phyloP scores from a whole-genome alignment of 306 rosid genomes.

The Erythrophleum fordii region DNA sequence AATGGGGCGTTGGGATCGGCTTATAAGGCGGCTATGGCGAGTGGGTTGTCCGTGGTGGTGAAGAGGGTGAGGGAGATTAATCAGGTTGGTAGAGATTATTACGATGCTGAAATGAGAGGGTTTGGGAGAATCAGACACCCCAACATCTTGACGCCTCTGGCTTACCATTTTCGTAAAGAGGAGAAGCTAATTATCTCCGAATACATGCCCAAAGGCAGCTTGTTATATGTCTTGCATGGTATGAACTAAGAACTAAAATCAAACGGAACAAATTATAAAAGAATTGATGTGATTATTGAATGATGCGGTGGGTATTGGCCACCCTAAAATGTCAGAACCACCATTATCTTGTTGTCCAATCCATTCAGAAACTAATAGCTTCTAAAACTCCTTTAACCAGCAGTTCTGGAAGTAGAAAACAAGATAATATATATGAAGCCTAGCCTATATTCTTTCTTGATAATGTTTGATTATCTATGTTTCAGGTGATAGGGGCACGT shows the following conservation, averaged over 20 bases:
- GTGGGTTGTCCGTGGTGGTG: slow-evolving; percentile 79
- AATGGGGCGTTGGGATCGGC: slow-evolving; percentile 81
- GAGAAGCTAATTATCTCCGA: slow-evolving; percentile 80
- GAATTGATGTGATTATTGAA: too few relatives aligned
- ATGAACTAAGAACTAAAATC: slow-evolving; percentile 1
- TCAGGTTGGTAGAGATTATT: slow-evolving; percentile 65
- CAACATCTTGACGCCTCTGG: slow-evolving; percentile 71
- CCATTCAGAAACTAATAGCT: too few relatives aligned
- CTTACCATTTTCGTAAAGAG: slow-evolving; percentile 80
- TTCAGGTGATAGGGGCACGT: slow-evolving; percentile 76
- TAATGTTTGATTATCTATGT: neutral
- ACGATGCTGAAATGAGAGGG: slow-evolving; percentile 80
- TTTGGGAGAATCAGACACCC: slow-evolving; percentile 68
- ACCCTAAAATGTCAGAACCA: too few relatives aligned
- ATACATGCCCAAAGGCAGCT: slow-evolving; percentile 82
- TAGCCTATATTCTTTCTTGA: too few relatives aligned
- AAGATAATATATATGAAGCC: too few relatives aligned
- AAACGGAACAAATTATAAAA: neutral
- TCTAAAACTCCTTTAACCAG: too few relatives aligned
- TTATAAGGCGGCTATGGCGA: slow-evolving; percentile 66
- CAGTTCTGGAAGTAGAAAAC: too few relatives aligned
- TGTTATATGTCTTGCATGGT: slow-evolving; percentile 87
- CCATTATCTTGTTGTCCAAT: too few relatives aligned
- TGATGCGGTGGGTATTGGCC: too few relatives aligned
- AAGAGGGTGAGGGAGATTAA: slow-evolving; percentile 89